Evolutionary conservation across 1,139 yeast species (phyloP).

Genomic region (Yamadazyma membranifaciens): DNA sequence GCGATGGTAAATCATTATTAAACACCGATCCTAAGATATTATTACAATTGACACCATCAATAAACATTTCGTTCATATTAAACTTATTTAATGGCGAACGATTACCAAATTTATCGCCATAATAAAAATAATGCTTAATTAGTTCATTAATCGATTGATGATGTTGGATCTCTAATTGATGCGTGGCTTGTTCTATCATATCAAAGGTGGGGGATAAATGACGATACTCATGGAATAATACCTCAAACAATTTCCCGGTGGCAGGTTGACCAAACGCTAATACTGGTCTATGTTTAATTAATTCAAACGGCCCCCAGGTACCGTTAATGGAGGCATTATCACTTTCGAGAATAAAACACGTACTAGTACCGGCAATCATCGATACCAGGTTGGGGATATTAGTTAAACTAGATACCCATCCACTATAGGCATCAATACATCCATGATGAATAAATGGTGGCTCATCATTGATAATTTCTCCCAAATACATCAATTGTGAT

Average conservation of each 20-base stretch:
- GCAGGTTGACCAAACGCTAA: slow-evolving; percentile 60
- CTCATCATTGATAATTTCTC: slow-evolving; percentile 14
- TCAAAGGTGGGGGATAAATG: slow-evolving; percentile 22
- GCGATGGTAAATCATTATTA: slow-evolving; percentile 4
- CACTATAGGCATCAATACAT: slow-evolving; percentile 58
- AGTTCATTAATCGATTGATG: slow-evolving; percentile 27
- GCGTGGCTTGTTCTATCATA: slow-evolving; percentile 31
- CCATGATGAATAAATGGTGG: slow-evolving; percentile 37
- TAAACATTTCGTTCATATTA: slow-evolving; percentile 44
- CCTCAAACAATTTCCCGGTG: slow-evolving; percentile 52
- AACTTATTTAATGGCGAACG: slow-evolving; percentile 54
- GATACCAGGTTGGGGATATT: slow-evolving; percentile 25
- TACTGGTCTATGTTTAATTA: slow-evolving; percentile 23
- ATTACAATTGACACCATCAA: slow-evolving; percentile 41
- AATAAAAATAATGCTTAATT: slow-evolving; percentile 39
- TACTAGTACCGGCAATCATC: slow-evolving; percentile 62
- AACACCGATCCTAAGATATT: slow-evolving; percentile 12
- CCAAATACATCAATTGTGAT: slow-evolving; percentile 15
- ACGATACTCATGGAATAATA: slow-evolving; percentile 36
- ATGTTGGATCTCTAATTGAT: slow-evolving; percentile 15
- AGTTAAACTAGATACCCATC: slow-evolving; percentile 43
- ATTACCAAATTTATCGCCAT: slow-evolving; percentile 58
- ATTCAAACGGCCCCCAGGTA: slow-evolving; percentile 58
- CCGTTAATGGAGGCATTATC: slow-evolving; percentile 30
- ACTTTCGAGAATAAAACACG: slow-evolving; percentile 46